These are phyloP conservation scores for Geosmithia morbida DNA, from an alignment of 2,329 filamentous ascomycete genomes.

Conservation along the genomic window DNA sequence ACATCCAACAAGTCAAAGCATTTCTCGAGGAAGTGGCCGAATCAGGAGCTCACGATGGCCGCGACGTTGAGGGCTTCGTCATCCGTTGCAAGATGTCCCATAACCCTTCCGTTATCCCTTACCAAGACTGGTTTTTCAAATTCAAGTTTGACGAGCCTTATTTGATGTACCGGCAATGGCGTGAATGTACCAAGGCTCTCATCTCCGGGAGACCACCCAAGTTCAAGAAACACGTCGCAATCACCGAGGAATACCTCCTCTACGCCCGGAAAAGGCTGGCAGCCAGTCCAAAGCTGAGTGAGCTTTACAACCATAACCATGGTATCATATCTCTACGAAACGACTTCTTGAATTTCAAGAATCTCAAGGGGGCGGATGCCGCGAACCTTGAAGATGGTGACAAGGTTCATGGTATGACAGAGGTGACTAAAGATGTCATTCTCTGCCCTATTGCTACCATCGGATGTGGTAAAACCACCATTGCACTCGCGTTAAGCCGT, in stretches of 20 bases:
- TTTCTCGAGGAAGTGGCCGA: constrained; percentile 80
- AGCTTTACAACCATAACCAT: constrained; percentile 73
- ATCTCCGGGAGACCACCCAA: constrained; percentile 62
- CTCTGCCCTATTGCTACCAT: constrained; percentile 88
- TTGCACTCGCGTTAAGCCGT: constrained; percentile 66
- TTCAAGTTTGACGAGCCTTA: constrained; percentile 99
- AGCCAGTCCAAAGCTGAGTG: constrained; percentile 50
- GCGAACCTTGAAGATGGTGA: constrained; percentile 57
- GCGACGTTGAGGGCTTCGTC: constrained; percentile 94
- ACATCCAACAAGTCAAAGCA: constrained; percentile 55
- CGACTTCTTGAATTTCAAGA: constrained; percentile 71
- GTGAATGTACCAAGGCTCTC: constrained; percentile 85
- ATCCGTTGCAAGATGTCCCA: constrained; percentile 66
- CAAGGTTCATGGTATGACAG: constrained; percentile 27
- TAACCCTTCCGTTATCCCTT: constrained; percentile 36
- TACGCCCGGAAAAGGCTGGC: constrained; percentile 66
- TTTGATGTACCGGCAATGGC: constrained; percentile 97
- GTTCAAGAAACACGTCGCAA: constrained; percentile 73
- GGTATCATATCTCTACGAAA: constrained; percentile 87
- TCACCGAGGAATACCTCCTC: constrained; percentile 80
- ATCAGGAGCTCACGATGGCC: constrained; percentile 77
- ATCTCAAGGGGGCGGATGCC: constrained; percentile 78
- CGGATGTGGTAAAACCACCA: constrained; percentile 91
- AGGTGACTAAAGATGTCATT: constrained; percentile 55
- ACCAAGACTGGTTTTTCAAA: constrained; percentile 98